Conservation (phyloP, 176 grass and related monocot genomes). For the Olyra latifolia region DNA sequence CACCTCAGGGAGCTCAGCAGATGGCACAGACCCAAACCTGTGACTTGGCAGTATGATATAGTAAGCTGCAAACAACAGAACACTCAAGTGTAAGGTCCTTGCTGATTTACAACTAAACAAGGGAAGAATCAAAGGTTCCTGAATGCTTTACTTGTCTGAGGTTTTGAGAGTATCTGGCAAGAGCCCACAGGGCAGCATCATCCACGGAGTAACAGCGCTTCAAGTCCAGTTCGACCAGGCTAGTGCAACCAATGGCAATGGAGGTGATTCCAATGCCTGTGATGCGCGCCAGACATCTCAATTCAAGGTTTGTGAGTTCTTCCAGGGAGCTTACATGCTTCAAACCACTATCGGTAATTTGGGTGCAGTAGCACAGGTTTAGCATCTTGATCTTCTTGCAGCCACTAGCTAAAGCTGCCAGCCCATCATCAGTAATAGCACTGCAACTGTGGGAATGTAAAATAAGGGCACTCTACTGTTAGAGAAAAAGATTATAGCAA, state of each 20-base stretch:
- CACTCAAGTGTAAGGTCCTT: neutral
- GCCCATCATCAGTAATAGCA: conserved; percentile 60
- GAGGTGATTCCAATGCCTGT: conserved; percentile 57
- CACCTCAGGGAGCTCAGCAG: conserved; percentile 62
- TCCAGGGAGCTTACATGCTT: conserved; percentile 51
- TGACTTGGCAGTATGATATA: conserved; percentile 75
- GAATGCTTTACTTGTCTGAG: conserved; percentile 62
- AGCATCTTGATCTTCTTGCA: conserved; percentile 65
- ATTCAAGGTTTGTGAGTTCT: conserved; percentile 59
- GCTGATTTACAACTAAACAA: neutral
- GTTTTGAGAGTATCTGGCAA: conserved; percentile 62
- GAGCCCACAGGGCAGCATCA: conserved; percentile 65
- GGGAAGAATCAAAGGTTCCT: neutral
- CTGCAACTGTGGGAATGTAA: conserved; percentile 43
- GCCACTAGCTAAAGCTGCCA: conserved; percentile 53
- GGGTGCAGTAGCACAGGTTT: conserved; percentile 72
- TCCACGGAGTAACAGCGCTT: conserved; percentile 72
- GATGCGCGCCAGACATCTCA: conserved; percentile 55
- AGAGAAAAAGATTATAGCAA: neutral
- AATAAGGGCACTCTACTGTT: neutral
- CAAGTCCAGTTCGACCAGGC: conserved; percentile 63
- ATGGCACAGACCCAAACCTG: conserved; percentile 60
- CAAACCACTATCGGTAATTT: conserved; percentile 68
- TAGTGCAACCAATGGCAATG: conserved; percentile 59
- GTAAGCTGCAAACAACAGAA: conserved; percentile 46